Evolutionary conservation across 2,329 filamentous ascomycete species (phyloP), one percentile per base, ranked within the genome.

Genomic region (Myriosclerotinia scirpicola): DNA sequence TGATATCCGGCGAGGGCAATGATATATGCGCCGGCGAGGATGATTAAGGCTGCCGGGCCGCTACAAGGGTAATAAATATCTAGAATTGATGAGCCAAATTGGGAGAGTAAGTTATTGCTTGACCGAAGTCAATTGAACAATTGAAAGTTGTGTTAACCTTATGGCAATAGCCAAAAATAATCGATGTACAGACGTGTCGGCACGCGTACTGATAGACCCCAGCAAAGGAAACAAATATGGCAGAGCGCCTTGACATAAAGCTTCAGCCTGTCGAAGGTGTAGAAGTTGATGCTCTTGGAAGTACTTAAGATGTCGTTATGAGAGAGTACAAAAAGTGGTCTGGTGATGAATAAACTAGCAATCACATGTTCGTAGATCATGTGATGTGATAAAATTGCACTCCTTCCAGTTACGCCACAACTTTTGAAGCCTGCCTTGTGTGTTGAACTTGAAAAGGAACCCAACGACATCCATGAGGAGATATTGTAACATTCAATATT

Each of bases 81-180:
- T 59, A 63, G 34, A 62, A 67, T 65, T 56, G 17, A 66, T 30
- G 38, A 40, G 48, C 17, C 11, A 42, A 17, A 64, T n/a, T 55
- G 30, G 54, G 40, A 66, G 42, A 38, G 50, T 52, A 58, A 52
- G 40, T 11, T 54, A 55, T 20, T 67, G 50, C 22, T 67, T 56
- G 65, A 70, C 71, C 72, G 72, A 69, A 59, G 58, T 67, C 59
- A 66, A 71, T 71, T 67, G 68, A 59, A 40, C 46, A 52, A 50
- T 66, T 69, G 44, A 64, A 54, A 22, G n/a, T 30, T 42, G 40
- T 44, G 26, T 46, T 30, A 30, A 44, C 15, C 36, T 40, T 12
- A 50, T 40, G 36, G 12, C 11, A 30, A 61, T 22, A 42, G 54
- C 46, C 48, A 40, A 53, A 61, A 44, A 65, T 34, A 50, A 65